Evolutionary conservation across 805 yeast species (phyloP).

Genomic region (Metschnikowia anglica): DNA sequence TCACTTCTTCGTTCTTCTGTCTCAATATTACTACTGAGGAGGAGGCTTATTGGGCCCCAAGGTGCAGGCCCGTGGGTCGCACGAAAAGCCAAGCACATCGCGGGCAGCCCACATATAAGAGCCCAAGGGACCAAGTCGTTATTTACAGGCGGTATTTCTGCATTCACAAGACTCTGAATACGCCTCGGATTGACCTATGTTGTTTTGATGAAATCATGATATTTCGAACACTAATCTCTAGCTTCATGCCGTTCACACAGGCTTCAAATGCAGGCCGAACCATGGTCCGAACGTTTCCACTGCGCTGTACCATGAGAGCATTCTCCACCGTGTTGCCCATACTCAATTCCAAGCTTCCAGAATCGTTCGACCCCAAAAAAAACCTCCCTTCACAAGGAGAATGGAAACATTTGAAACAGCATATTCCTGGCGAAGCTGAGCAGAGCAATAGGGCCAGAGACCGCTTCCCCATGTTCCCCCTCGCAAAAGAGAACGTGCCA

Average conservation of each 20-base stretch:
- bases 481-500: slow-evolving; percentile 62
- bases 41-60: neutral
- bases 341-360: slow-evolving; percentile 31
- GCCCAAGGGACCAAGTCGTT: too few relatives aligned
- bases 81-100: neutral
- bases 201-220: too few relatives aligned
- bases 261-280: neutral
- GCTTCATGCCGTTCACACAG: neutral
- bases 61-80: neutral
- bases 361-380: slow-evolving; percentile 31
- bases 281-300: neutral
- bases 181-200: too few relatives aligned
- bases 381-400: slow-evolving; percentile 37
- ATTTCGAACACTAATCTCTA: too few relatives aligned
- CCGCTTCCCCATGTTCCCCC: slow-evolving; percentile 64
- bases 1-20: neutral
- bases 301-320: neutral
- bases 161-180: too few relatives aligned
- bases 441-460: slow-evolving; percentile 49
- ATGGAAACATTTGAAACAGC: slow-evolving; percentile 44
- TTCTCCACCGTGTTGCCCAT: slow-evolving; percentile 10
- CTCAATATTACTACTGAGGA: too few relatives aligned
- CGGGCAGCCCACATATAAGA: neutral
- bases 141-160: too few relatives aligned
- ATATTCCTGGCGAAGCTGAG: slow-evolving; percentile 56